Conservation (phyloP, 176 grass and related monocot genomes). For the Ensete glaucum region DNA sequence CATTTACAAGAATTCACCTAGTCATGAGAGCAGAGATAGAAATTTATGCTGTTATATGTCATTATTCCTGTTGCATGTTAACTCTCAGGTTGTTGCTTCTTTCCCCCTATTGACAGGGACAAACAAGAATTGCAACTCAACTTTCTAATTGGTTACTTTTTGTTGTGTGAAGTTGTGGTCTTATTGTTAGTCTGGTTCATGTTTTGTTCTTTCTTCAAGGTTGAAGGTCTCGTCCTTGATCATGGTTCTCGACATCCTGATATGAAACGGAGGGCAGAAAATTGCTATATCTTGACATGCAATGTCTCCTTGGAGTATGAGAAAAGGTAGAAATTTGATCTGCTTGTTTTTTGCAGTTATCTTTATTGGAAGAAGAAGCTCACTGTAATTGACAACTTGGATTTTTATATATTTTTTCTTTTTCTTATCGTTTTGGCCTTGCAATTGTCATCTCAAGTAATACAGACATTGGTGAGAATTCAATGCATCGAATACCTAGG, state of each 20-base stretch:
- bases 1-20: not conserved
- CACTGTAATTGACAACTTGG: not conserved
- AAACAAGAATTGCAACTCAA: not conserved
- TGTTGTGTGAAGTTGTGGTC: not conserved
- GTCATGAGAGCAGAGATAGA: not conserved
- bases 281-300: slow-evolving; percentile 94
- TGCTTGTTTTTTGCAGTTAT: not conserved
- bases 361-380: not conserved
- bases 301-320: slow-evolving; percentile 99
- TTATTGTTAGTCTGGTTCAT: not conserved
- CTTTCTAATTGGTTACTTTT: not conserved
- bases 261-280: slow-evolving; percentile 95
- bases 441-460: no score
- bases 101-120: not conserved
- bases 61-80: not conserved
- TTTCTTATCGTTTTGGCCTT: no score
- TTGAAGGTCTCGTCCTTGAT: slow-evolving; percentile 93
- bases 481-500: no score
- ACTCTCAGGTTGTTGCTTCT: not conserved
- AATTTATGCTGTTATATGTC: not conserved
- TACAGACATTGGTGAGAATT: no score
- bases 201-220: slow-evolving; percentile 26
- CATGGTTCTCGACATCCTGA: slow-evolving; percentile 99
- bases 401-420: no score
- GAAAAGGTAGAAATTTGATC: slow-evolving; percentile 53